phyloP scores from a whole-genome alignment of 2,329 filamentous ascomycete genomes.

The Keithomyces neogunnii region DNA sequence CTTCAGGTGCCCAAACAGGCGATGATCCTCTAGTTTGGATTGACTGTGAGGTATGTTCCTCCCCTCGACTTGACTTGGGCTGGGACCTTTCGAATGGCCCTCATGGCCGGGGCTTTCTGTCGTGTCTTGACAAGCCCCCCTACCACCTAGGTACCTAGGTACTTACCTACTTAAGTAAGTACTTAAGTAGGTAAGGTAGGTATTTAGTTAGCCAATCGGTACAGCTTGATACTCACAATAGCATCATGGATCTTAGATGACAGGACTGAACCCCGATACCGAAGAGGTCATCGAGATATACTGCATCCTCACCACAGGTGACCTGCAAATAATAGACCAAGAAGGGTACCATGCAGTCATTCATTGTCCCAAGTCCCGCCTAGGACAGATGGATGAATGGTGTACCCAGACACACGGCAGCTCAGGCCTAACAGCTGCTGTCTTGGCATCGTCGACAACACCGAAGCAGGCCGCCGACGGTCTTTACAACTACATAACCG shows the following conservation, averaged over 20 bases:
- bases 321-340: slow-evolving; percentile 68
- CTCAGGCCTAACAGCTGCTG: slow-evolving; percentile 73
- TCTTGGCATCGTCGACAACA: slow-evolving; percentile 64
- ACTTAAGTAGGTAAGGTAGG: no score
- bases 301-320: slow-evolving; percentile 79
- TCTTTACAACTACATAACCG: slow-evolving; percentile 71
- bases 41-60: slow-evolving; percentile 48
- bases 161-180: no score
- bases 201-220: no score
- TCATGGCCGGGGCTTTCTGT: no score
- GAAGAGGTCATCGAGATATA: slow-evolving; percentile 89
- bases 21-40: slow-evolving; percentile 74
- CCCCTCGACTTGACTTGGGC: neutral
- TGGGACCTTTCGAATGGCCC: no score
- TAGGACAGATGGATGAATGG: slow-evolving; percentile 82
- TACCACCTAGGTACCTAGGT: no score
- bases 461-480: slow-evolving; percentile 62
- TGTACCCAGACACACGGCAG: slow-evolving; percentile 71
- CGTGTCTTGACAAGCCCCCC: no score
- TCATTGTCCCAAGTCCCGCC: slow-evolving; percentile 59
- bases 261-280: slow-evolving; percentile 54
- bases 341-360: slow-evolving; percentile 74
- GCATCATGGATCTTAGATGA: slow-evolving; percentile 60
- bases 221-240: neutral
- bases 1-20: slow-evolving; percentile 6